Evolutionary conservation across 345 rosid species (phyloP).

Genomic region (Pseudoturritis turrita): DNA sequence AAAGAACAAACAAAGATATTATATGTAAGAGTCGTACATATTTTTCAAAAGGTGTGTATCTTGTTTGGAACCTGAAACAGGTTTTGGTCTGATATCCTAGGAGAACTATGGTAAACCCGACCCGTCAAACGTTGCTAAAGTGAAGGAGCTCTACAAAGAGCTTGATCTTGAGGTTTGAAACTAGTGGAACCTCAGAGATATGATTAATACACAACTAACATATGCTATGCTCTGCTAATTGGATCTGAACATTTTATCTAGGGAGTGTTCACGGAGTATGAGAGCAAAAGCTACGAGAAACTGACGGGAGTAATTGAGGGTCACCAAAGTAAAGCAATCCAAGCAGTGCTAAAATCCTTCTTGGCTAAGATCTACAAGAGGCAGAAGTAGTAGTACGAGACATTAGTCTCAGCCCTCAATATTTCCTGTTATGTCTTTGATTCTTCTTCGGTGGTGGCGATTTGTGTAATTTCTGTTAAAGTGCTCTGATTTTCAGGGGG

Average conservation of each 20-base stretch:
- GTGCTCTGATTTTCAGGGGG: constrained; percentile 11
- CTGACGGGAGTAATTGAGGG: constrained; percentile 55
- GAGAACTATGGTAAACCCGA: constrained; percentile 77
- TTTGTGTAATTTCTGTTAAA: constrained; percentile 17
- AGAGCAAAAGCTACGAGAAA: constrained; percentile 71
- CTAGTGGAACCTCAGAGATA: neutral
- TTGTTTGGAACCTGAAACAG: constrained; percentile 13
- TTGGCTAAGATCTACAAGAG: constrained; percentile 89
- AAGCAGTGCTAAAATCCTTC: constrained; percentile 81
- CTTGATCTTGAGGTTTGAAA: constrained; percentile 62
- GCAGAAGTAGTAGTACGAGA: constrained; percentile 45
- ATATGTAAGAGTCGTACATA: constrained; percentile 35
- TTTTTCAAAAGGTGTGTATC: neutral
- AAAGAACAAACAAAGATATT: constrained; percentile 61
- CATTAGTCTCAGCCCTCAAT: neutral
- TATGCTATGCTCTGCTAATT: neutral
- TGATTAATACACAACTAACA: neutral
- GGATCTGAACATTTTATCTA: constrained; percentile 15
- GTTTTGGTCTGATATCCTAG: constrained; percentile 30
- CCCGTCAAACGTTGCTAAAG: constrained; percentile 53
- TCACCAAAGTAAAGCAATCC: constrained; percentile 67
- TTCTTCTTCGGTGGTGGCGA: constrained; percentile 4
- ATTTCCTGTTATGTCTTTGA: neutral
- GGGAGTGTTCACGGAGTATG: constrained; percentile 67
- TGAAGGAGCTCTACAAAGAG: constrained; percentile 65